Percentiles rank a stretch among this genome's conserved stretches.
phyloP scores from a whole-genome alignment of 192 early-diverging fungal species.

The Haplosporangium gracile region DNA sequence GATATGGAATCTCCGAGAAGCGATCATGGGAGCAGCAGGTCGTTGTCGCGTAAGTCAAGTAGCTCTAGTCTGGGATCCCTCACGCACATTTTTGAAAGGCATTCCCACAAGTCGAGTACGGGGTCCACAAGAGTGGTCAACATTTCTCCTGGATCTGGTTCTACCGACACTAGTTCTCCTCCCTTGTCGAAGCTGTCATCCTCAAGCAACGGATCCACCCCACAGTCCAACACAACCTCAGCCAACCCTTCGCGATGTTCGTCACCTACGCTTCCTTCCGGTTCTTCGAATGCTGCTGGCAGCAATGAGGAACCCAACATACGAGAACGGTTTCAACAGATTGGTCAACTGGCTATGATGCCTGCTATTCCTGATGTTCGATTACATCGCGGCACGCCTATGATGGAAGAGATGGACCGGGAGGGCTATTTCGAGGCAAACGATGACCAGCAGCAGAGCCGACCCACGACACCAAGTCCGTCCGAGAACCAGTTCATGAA shows the following conservation, averaged over 20 bases:
- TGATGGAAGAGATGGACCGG: slow-evolving; percentile 9
- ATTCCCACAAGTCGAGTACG: slow-evolving; percentile 29
- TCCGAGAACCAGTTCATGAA: neutral
- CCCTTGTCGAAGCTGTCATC: neutral
- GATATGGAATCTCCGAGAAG: slow-evolving; percentile 19
- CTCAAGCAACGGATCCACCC: neutral
- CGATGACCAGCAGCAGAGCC: neutral
- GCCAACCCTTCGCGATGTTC: neutral
- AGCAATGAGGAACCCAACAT: neutral
- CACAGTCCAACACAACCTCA: neutral
- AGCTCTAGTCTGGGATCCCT: slow-evolving; percentile 41
- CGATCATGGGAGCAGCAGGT: neutral
- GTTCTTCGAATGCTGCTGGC: neutral
- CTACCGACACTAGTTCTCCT: neutral
- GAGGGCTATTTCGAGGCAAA: slow-evolving; percentile 1
- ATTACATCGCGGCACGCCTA: slow-evolving; percentile 15
- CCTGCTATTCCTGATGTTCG: neutral
- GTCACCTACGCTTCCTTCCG: slow-evolving; percentile 9
- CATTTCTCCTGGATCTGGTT: slow-evolving; percentile 29
- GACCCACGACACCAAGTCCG: slow-evolving; percentile 15
- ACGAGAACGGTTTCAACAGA: neutral
- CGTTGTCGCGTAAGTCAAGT: slow-evolving; percentile 37
- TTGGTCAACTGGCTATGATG: slow-evolving; percentile 13
- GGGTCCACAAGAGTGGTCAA: slow-evolving; percentile 34
- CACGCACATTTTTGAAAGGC: slow-evolving; percentile 12